These are phyloP conservation scores for Aspergillus incahuasiensis DNA, from an alignment of 495 filamentous ascomycete genomes.

Conservation along the genomic window DNA sequence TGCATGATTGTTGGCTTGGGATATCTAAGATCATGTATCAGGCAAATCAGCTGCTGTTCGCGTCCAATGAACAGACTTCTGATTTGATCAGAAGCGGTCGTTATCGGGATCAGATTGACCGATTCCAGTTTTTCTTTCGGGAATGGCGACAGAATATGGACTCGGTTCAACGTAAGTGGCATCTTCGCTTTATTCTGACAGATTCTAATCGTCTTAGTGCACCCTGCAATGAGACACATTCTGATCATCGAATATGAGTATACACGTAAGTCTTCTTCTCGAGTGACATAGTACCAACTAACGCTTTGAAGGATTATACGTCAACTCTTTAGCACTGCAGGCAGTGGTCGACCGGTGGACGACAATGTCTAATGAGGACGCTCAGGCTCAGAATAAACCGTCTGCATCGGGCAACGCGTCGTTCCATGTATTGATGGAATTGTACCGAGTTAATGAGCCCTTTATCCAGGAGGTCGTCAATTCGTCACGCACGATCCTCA, in stretches of 20 bases:
- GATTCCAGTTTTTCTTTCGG: constrained; percentile 69
- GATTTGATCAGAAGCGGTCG: constrained; percentile 78
- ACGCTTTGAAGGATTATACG: constrained; percentile 54
- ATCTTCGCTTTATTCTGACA: background rate
- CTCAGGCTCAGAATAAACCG: constrained; percentile 39
- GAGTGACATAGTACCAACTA: constrained; percentile 2
- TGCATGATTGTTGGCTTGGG: constrained; percentile 87
- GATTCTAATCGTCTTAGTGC: constrained; percentile 42
- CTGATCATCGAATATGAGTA: constrained; percentile 89
- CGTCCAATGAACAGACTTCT: constrained; percentile 75
- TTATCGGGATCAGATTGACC: constrained; percentile 73
- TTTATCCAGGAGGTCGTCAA: constrained; percentile 88
- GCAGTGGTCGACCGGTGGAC: constrained; percentile 93
- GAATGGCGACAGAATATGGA: constrained; percentile 76
- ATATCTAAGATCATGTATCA: constrained; percentile 85
- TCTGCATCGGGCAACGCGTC: constrained; percentile 34
- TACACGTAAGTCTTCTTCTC: constrained; percentile 49
- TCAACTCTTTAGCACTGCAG: constrained; percentile 90
- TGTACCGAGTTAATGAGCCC: constrained; percentile 56
- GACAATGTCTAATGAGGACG: constrained; percentile 56
- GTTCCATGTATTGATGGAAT: constrained; percentile 51
- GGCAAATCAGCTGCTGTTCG: constrained; percentile 79
- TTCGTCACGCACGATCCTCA: constrained; percentile 76
- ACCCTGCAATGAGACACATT: constrained; percentile 73
- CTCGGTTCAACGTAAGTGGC: constrained; percentile 45